Conservation (phyloP, 2,329 filamentous ascomycete genomes). For the Tolypocladium ovalisporum region DNA sequence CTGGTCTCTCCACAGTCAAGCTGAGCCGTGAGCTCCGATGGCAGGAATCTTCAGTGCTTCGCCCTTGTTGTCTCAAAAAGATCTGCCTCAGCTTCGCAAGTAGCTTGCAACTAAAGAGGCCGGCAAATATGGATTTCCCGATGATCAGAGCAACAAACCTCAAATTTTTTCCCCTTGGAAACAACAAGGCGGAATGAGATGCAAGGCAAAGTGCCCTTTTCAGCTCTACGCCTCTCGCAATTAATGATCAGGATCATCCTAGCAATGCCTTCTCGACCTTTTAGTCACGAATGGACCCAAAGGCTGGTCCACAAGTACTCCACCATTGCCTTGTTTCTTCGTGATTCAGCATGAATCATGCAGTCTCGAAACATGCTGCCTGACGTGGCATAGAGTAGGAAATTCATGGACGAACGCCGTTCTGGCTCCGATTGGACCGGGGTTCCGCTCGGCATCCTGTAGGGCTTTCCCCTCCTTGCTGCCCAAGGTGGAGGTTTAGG, state of each 20-base stretch:
- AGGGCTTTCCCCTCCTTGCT: background rate
- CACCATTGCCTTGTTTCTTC: background rate
- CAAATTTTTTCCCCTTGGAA: background rate
- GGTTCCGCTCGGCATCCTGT: background rate
- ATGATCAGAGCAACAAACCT: too few relatives aligned
- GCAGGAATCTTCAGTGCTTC: too few relatives aligned
- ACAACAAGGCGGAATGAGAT: background rate
- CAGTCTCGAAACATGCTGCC: background rate
- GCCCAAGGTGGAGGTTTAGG: background rate
- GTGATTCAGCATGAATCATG: background rate
- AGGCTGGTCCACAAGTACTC: background rate
- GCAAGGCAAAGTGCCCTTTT: background rate
- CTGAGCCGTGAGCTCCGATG: too few relatives aligned
- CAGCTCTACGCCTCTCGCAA: background rate
- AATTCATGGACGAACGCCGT: background rate
- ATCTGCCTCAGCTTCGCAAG: too few relatives aligned
- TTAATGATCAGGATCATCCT: background rate
- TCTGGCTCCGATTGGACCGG: background rate
- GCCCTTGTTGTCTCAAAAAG: too few relatives aligned
- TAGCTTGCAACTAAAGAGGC: too few relatives aligned
- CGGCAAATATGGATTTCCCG: too few relatives aligned
- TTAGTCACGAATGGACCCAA: background rate
- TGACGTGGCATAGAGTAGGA: background rate
- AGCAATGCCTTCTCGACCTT: background rate
- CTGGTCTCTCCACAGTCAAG: too few relatives aligned